Base-by-base conservation (phyloP, 1,284 basidiomycete species). In the Hymenochaete sp. region DNA sequence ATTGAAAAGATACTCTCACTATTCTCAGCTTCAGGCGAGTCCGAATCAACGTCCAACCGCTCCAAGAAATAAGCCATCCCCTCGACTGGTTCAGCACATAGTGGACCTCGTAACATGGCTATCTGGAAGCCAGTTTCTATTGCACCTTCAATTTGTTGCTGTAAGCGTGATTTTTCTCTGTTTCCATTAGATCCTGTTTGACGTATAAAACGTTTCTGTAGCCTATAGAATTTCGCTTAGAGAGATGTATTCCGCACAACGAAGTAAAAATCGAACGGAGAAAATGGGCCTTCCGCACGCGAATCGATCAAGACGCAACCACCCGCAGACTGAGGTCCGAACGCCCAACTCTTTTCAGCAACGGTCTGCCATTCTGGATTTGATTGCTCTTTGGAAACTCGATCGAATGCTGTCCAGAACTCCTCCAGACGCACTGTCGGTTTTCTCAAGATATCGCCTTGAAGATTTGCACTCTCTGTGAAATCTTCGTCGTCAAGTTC, bases 81-180 rank as follows among this genome's bases (percentile, higher is more conserved):
- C 51, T 95, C 84, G 13, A 98, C 80, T 1, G 96, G 96, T 61
- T 99, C 96, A 5, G 84, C 86, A 55, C 96, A 98, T 19, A 98
- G 63, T 5, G 96, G 96, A 0, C 96, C 96, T 62, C 93, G 88
- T 58, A 89, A 85, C 0, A 85, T 88, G 2, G 93, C 93, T 36
- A 98, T 75, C 65, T 97, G 93, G 67, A 98, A 99, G 1, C 93
- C 96, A 2, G 83, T 84, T 61, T 98, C 93, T 37, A 98, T 72
- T 51, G 83, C 73, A 48, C 79, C 77, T 56, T 92, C 84, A 54
- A 95, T 86, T 53, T 89, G 84, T 24, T 66, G 59, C 29, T 69
- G 50, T 25, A 65, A 52, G 14, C 60, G 58, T 51, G 45, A 45
- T 42, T 51, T 4, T n/a, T 35, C 32, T n/a, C 21, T 35, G 28